Percentiles rank a stretch among this genome's conserved stretches.
Evolutionary conservation across 208 protist genomes (phyloP).

Genomic region (Naegleria gruberi): DNA sequence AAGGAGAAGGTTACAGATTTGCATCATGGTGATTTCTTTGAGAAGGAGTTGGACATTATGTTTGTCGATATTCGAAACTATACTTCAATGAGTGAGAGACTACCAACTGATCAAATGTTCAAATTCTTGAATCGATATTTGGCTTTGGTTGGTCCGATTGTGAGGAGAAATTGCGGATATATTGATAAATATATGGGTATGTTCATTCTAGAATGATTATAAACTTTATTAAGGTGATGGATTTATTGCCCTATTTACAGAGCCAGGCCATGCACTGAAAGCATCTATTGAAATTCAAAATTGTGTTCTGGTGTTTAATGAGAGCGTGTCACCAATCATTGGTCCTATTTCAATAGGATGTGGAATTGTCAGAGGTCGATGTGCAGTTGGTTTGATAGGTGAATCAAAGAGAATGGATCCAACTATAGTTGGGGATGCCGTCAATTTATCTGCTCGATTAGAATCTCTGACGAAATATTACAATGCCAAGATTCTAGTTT

Average conservation of each 20-base stretch:
- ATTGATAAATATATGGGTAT: constrained; percentile 54
- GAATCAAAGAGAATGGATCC: constrained; percentile 22
- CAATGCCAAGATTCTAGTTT: neutral
- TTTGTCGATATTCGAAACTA: constrained; percentile 45
- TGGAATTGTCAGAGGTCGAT: neutral
- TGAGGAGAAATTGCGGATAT: constrained; percentile 34
- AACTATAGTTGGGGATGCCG: constrained; percentile 26
- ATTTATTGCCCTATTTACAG: neutral
- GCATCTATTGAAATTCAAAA: constrained; percentile 14
- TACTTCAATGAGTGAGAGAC: constrained; percentile 36
- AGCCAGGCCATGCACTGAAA: neutral
- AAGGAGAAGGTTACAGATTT: neutral
- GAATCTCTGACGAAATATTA: constrained; percentile 31
- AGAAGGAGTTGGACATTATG: constrained; percentile 31
- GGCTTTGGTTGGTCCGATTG: constrained; percentile 5
- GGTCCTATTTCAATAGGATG: neutral
- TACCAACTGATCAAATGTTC: constrained; percentile 33
- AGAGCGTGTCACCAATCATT: constrained; percentile 18
- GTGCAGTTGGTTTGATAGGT: constrained; percentile 25
- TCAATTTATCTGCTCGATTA: constrained; percentile 28
- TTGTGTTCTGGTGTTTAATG: constrained; percentile 42
- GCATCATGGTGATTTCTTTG: neutral
- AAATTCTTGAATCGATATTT: constrained; percentile 44
- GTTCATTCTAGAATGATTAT: no score
- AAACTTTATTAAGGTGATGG: no score